Percentiles rank a stretch among this genome's conserved stretches.
Evolutionary conservation across 2,329 filamentous ascomycete species (phyloP).

Genomic region (Pseudogymnoascus sp.): DNA sequence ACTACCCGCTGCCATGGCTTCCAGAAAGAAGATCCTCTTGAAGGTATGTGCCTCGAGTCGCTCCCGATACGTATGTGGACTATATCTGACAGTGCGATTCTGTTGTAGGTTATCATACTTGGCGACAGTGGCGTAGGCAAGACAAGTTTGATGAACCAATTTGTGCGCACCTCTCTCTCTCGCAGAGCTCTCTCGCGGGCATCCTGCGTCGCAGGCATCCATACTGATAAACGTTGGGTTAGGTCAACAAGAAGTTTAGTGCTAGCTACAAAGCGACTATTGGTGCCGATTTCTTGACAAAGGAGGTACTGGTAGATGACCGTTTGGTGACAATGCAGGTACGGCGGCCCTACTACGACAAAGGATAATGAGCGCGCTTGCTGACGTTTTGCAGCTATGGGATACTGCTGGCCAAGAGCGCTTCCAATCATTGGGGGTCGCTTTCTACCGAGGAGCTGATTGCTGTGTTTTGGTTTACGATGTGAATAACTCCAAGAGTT

Average conservation of each 20-base stretch:
- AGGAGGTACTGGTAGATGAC: conserved; percentile 95
- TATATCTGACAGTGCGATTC: neutral
- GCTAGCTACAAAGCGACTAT: conserved; percentile 99
- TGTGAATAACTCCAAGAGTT: conserved; percentile 98
- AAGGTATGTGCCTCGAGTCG: conserved; percentile 42
- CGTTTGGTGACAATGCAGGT: conserved; percentile 98
- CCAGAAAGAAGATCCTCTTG: conserved; percentile 60
- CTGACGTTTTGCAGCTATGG: conserved; percentile 62
- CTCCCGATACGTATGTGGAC: conserved; percentile 11
- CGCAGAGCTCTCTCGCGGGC: neutral
- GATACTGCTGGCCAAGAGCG: conserved; percentile 95
- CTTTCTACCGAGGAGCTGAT: conserved; percentile 95
- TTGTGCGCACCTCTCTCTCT: conserved; percentile 56
- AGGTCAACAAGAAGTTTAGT: conserved; percentile 99
- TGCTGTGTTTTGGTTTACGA: conserved; percentile 98
- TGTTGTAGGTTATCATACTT: conserved; percentile 83
- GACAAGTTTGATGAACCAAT: conserved; percentile 99
- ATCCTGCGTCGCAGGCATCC: neutral
- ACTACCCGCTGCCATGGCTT: conserved; percentile 38
- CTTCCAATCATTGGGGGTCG: conserved; percentile 93
- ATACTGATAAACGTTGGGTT: conserved; percentile 14
- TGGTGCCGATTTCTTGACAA: conserved; percentile 95
- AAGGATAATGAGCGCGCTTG: neutral
- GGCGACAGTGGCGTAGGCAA: conserved; percentile 98
- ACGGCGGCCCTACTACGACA: conserved; percentile 23